phyloP scores from a whole-genome alignment of 441 rosid genomes.

The Viola pubescens region DNA sequence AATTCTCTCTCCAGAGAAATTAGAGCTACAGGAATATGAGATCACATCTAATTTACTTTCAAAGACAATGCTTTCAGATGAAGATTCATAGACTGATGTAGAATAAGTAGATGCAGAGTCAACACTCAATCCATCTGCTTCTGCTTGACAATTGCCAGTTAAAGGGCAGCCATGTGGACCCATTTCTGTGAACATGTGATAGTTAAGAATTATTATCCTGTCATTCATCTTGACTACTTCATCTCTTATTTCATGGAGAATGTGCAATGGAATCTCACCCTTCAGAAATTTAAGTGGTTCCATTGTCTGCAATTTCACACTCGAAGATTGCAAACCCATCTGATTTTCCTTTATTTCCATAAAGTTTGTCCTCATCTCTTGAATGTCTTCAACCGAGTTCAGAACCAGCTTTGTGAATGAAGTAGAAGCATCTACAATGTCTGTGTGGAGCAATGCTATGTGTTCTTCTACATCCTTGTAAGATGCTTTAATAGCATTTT shows the following conservation, averaged over 20 bases:
- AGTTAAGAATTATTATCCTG: conserved; percentile 29
- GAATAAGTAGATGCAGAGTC: conserved; percentile 52
- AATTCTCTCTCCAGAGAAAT: conserved; percentile 7
- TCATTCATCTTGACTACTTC: conserved; percentile 35
- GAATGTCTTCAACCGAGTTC: conserved; percentile 28
- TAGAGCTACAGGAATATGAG: conserved; percentile 17
- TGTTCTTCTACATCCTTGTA: conserved; percentile 25
- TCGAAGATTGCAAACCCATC: conserved; percentile 12
- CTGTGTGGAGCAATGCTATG: conserved; percentile 22
- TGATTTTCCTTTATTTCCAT: conserved; percentile 26
- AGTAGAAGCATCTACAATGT: conserved; percentile 24
- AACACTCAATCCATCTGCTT: conserved; percentile 42
- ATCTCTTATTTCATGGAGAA: conserved; percentile 36
- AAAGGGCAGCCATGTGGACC: conserved; percentile 19
- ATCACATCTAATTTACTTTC: conserved; percentile 19
- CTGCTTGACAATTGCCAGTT: conserved; percentile 33
- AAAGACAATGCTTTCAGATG: conserved; percentile 29
- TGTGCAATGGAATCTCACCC: conserved; percentile 27
- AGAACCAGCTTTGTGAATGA: conserved; percentile 23
- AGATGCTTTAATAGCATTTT: conserved; percentile 25
- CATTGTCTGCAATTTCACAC: conserved; percentile 9
- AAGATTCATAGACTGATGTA: conserved; percentile 45
- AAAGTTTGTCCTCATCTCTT: conserved; percentile 22
- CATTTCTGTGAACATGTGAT: conserved; percentile 27
- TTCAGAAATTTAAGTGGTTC: conserved; percentile 17